These are phyloP conservation scores for Aspergillus nidulans DNA, from an alignment of 495 filamentous ascomycete genomes.

Conservation along the genomic window DNA sequence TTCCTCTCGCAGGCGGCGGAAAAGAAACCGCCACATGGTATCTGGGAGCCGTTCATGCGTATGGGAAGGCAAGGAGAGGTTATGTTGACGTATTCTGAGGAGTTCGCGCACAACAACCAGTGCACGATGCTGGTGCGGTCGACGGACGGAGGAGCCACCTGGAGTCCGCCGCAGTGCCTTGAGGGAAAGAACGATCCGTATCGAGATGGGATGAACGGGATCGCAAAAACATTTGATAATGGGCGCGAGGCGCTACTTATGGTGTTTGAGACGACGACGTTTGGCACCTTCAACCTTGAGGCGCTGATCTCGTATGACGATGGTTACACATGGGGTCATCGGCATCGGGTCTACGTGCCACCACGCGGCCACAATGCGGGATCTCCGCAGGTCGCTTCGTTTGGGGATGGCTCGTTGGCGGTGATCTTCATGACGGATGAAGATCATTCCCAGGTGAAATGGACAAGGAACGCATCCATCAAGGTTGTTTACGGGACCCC, in stretches of 20 bases:
- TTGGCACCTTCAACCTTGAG: slow-evolving; percentile 50
- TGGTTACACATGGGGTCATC: slow-evolving; percentile 47
- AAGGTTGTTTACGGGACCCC: slow-evolving; percentile 36
- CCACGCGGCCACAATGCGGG: slow-evolving; percentile 47
- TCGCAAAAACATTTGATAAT: slow-evolving; percentile 40
- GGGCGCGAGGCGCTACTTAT: slow-evolving; percentile 48
- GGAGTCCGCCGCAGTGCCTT: slow-evolving; percentile 43
- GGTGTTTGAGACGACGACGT: slow-evolving; percentile 54
- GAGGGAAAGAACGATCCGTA: slow-evolving; percentile 39
- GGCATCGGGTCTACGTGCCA: slow-evolving; percentile 48
- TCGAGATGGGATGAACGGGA: slow-evolving; percentile 61
- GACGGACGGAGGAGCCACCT: slow-evolving; percentile 49
- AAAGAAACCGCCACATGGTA: slow-evolving; percentile 40
- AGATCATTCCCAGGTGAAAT: slow-evolving; percentile 33
- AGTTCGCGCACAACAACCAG: slow-evolving; percentile 53
- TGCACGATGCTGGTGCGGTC: slow-evolving; percentile 55
- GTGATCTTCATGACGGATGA: slow-evolving; percentile 62
- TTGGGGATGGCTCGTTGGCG: slow-evolving; percentile 53
- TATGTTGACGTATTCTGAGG: slow-evolving; percentile 56
- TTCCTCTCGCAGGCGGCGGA: slow-evolving; percentile 52
- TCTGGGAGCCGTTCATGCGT: slow-evolving; percentile 61
- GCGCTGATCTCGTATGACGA: slow-evolving; percentile 55
- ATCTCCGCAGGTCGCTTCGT: slow-evolving; percentile 54
- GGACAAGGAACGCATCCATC: slow-evolving; percentile 38
- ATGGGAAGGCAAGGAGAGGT: slow-evolving; percentile 44